Base-by-base conservation (phyloP, 441 rosid species). In the Croton setiger region DNA sequence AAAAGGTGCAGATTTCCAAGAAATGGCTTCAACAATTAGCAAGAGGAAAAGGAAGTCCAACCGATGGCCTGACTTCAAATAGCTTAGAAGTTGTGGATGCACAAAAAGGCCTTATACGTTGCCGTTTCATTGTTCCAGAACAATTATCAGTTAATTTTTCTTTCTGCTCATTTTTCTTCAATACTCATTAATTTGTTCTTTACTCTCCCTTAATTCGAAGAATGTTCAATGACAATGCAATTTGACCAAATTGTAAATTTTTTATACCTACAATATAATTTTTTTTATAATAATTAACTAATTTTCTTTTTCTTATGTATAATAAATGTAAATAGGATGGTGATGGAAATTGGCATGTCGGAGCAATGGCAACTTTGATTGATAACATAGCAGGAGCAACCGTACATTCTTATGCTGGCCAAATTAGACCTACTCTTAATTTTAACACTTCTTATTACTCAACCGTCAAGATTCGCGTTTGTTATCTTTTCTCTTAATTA, bases 331-430 rank as follows among this genome's bases (percentile, higher is more conserved):
- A 65, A 49, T 21, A 85, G 92, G 87, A 83, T 73, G 61, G 69
- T 33, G 83, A 83, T 75, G 87, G 91, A 54, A 82, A 70, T 61
- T 88, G 89, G 92, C 81, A 79, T 3, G 72, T 66, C 18, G 92
- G 91, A 76, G 86, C 84, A 0, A 83, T 87, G 54, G 78, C 86
- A 36, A 70, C 86, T 0, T 49, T 79, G 73, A 74, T 90, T 20
- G 93, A 87, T 31, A 61, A 73, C 18, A 71, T 88, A 8, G 90
- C 83, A 0, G 83, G 82, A n/a, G 70, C 78, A 11, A 83, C 83
- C 15, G 76, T 80, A 0, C 79, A 77, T 72, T 80, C 84, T 27
- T 9, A 43, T 10, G 79, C 72, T 12, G 86, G 79, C 48, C 72
- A 57, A 43, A 2, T 69, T 41, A 68, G 78, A 69, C 79, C 74